Percentiles rank a stretch among this genome's conserved stretches.
Evolutionary conservation across 805 yeast genomes (phyloP).

Genomic region (Kodamaea sagamina): DNA sequence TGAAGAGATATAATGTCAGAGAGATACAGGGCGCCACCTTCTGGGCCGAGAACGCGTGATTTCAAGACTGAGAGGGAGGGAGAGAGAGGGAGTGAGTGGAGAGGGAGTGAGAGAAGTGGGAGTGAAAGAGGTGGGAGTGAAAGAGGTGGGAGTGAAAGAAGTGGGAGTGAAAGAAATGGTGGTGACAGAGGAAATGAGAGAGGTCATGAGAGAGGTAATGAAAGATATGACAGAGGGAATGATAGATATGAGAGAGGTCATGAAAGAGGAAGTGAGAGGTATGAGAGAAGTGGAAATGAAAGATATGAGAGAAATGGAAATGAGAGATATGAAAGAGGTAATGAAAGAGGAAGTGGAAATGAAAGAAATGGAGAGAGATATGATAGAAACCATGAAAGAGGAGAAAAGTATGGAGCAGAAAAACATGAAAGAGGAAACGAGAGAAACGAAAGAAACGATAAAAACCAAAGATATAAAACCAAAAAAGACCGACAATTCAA

Average conservation of each 20-base stretch:
- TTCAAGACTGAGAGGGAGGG: slow-evolving; percentile 9
- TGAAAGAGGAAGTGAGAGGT: slow-evolving; percentile 5
- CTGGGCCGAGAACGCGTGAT: slow-evolving; percentile 29
- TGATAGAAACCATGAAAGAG: slow-evolving; percentile 5
- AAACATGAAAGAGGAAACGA: no score
- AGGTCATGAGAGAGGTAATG: slow-evolving; percentile 1
- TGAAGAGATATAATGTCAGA: slow-evolving; percentile 30
- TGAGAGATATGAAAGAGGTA: background rate
- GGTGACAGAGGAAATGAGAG: slow-evolving; percentile 2
- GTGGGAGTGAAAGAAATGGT: background rate
- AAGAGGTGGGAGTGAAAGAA: background rate
- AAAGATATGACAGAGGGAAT: background rate
- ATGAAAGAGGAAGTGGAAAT: slow-evolving; percentile 6
- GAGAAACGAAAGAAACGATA: slow-evolving; percentile 1
- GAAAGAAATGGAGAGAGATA: background rate
- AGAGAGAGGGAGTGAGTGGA: slow-evolving; percentile 4
- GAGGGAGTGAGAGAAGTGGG: slow-evolving; percentile 6
- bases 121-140: background rate
- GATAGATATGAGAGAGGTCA: slow-evolving; percentile 5
- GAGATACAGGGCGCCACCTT: slow-evolving; percentile 33
- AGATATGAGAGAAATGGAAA: slow-evolving; percentile 3
- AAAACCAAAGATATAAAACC: slow-evolving; percentile 4
- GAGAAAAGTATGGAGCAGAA: no score
- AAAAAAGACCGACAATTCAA: slow-evolving; percentile 9
- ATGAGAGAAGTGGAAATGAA: background rate